Base-by-base conservation (phyloP, 768 basidiomycete species). In the Leucosporidium yakuticum region DNA sequence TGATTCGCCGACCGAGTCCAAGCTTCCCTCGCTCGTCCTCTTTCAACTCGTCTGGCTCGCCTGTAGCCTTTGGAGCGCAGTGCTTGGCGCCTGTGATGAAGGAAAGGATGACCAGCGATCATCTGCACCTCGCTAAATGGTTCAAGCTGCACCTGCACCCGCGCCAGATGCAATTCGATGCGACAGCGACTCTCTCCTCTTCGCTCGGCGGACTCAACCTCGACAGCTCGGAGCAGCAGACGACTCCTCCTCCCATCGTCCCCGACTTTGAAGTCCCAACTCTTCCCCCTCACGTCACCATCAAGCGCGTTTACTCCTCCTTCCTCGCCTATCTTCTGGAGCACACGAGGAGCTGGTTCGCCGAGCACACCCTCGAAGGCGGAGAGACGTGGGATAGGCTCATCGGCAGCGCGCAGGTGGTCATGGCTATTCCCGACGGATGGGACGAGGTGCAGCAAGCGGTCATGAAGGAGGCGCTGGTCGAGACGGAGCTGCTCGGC, bases 341-440 rank as follows among this genome's bases (percentile, higher is more conserved):
- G 14, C 44, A 57, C 62, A 49, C 67, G 9, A 34, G 29, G 50
- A 57, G 29, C 14, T 50, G 27, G 17, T 62, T 68, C 27, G 27
- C 19, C 20, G 53, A 57, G 47, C 21, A n/a, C 39, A 20, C 29
- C 1, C 34, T 48, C 21, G 32, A 53, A 39, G 66, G 61, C 29
- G 53, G 23, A 6, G 61, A 19, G 23, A 25, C 50, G 8, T 68
- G 66, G 66, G 53, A 1, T 6, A 60, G 34, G 27, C 53, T 62
- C 23, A 29, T n/a, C 5, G 9, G n/a, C 36, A 25, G 12, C 39
- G 39, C 47, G 15, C 44, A 61, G 39, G 19, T 68, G 25, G 44
- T 58, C 12, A n/a, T 44, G 47, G 55, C 53, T 8, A 68, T 54
- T 9, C 66, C 66, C 31, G 62, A 68, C 23, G 66, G 66, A n/a